These are phyloP conservation scores for Cubamyces lactineus DNA, from an alignment of 768 basidiomycete genomes.

Conservation along the genomic window DNA sequence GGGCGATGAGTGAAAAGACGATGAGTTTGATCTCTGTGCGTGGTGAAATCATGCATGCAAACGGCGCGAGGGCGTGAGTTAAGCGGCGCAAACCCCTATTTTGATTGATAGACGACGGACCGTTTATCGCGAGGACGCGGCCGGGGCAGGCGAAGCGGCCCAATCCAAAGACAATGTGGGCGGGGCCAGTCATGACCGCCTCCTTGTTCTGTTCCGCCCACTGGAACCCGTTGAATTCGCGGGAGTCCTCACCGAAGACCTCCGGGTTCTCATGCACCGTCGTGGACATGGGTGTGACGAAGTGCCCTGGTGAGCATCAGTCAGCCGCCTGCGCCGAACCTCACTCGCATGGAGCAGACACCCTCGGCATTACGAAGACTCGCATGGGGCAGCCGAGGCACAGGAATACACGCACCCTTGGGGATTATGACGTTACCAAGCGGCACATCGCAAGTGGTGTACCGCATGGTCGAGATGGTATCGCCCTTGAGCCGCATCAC, in stretches of 20 bases:
- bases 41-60: no score
- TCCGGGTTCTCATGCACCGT: slow-evolving; percentile 34
- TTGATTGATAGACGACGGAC: slow-evolving; percentile 23
- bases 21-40: slow-evolving; percentile 40
- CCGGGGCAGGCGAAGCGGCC: slow-evolving; percentile 42
- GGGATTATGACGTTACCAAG: slow-evolving; percentile 37
- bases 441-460: slow-evolving; percentile 33
- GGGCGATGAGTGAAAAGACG: slow-evolving; percentile 35
- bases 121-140: slow-evolving; percentile 36
- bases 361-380: no score
- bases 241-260: slow-evolving; percentile 32
- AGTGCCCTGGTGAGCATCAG: slow-evolving; percentile 23
- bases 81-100: background rate
- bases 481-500: slow-evolving; percentile 43
- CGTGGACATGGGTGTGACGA: slow-evolving; percentile 37
- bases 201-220: slow-evolving; percentile 36
- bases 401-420: slow-evolving; percentile 29
- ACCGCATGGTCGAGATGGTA: slow-evolving; percentile 35
- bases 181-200: slow-evolving; percentile 36
- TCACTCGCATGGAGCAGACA: background rate
- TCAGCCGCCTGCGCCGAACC: background rate
- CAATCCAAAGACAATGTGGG: slow-evolving; percentile 39
- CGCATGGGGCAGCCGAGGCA: background rate
- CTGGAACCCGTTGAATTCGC: slow-evolving; percentile 34
- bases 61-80: background rate